Percentiles rank a stretch among this genome's conserved stretches.
These are phyloP conservation scores for Boletus smithii DNA, from an alignment of 1,284 basidiomycete species.

Conservation along the genomic window DNA sequence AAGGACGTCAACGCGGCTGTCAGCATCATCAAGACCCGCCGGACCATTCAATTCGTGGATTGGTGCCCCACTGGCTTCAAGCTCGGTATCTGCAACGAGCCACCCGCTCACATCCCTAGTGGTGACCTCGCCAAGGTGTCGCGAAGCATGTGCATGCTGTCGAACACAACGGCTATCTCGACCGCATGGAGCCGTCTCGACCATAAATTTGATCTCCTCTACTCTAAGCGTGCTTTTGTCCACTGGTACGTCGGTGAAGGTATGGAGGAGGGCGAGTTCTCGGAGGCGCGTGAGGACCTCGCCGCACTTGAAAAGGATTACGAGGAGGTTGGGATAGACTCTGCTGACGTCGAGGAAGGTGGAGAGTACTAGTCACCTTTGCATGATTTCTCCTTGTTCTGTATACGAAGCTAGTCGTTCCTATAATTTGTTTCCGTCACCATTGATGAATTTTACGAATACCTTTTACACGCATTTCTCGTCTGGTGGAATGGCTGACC, in stretches of 20 bases:
- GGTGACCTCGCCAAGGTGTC: conserved; percentile 87
- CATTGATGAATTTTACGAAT: conserved; percentile 34
- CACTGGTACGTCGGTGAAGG: conserved; percentile 97
- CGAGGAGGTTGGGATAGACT: conserved; percentile 92
- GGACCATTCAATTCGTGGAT: conserved; percentile 80
- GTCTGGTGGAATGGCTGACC: neutral
- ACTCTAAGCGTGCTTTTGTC: conserved; percentile 90
- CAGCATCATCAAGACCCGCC: conserved; percentile 82
- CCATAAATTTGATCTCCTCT: conserved; percentile 94
- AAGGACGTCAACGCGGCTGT: conserved; percentile 90
- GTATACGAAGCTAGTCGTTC: conserved; percentile 26
- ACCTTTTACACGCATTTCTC: conserved; percentile 2
- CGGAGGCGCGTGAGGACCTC: conserved; percentile 95
- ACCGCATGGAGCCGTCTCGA: conserved; percentile 86
- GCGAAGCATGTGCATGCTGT: conserved; percentile 87
- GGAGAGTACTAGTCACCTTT: conserved; percentile 62
- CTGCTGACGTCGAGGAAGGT: conserved; percentile 77
- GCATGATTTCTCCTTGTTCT: conserved; percentile 17
- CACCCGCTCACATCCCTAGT: conserved; percentile 79
- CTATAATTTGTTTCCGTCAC: conserved; percentile 29
- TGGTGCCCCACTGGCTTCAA: conserved; percentile 92
- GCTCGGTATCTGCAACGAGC: conserved; percentile 89
- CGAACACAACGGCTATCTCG: conserved; percentile 85
- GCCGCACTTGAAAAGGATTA: conserved; percentile 97
- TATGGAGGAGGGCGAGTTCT: conserved; percentile 99